Conservation (phyloP, 2,329 filamentous ascomycete species). For the Shiraia bambusicola region DNA sequence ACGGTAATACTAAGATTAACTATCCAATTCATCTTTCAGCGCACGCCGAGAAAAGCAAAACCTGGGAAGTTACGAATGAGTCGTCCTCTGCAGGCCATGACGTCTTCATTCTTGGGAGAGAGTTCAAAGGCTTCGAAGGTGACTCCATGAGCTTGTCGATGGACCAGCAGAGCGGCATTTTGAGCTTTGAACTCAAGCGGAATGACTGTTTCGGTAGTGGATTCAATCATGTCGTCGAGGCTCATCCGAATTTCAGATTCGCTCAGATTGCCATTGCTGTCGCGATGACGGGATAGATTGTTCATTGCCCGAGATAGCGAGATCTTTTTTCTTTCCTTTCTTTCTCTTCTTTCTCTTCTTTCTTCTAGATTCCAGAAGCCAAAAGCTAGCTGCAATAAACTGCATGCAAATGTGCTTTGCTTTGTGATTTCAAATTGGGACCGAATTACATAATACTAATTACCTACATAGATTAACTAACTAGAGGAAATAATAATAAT, state of each 20-base stretch:
- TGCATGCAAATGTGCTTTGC: too few species aligned
- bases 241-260: slow-evolving; percentile 10
- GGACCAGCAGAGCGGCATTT: slow-evolving; percentile 52
- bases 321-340: background rate
- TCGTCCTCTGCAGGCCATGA: slow-evolving; percentile 44
- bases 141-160: slow-evolving; percentile 19
- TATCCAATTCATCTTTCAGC: slow-evolving; percentile 31
- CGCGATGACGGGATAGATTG: background rate
- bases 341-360: too few species aligned
- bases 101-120: slow-evolving; percentile 43
- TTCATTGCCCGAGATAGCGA: background rate
- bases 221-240: slow-evolving; percentile 16
- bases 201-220: slow-evolving; percentile 18
- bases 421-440: too few species aligned
- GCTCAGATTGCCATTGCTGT: slow-evolving; percentile 11
- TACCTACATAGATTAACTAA: too few species aligned
- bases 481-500: too few species aligned
- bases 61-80: slow-evolving; percentile 52
- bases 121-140: slow-evolving; percentile 53
- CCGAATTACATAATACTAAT: too few species aligned
- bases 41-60: slow-evolving; percentile 39
- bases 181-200: slow-evolving; percentile 49
- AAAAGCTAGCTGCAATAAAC: too few species aligned
- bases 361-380: too few species aligned
- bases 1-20: slow-evolving; percentile 50